phyloP scores from a whole-genome alignment of 768 basidiomycete species.

The Rhizopogon sp. region DNA sequence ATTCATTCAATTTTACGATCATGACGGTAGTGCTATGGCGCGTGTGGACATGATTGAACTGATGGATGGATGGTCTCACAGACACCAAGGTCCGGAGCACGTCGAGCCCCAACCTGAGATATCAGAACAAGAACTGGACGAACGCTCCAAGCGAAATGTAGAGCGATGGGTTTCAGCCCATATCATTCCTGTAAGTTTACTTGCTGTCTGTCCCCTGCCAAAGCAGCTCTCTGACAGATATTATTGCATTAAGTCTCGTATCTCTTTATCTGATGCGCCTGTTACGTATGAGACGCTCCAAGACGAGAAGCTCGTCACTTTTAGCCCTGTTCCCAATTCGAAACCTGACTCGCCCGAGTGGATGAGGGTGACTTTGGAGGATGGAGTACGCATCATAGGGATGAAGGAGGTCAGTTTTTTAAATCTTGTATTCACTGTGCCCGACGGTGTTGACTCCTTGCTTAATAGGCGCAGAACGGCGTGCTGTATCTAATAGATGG shows the following conservation, averaged over 20 bases:
- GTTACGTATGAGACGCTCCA: slow-evolving; percentile 54
- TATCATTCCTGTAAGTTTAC: slow-evolving; percentile 66
- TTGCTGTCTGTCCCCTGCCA: not conserved
- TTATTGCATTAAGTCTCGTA: slow-evolving; percentile 31
- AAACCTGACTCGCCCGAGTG: slow-evolving; percentile 44
- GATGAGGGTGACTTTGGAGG: slow-evolving; percentile 54
- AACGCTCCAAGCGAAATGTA: slow-evolving; percentile 58
- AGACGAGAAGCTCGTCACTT: slow-evolving; percentile 51
- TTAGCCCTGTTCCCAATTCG: slow-evolving; percentile 34
- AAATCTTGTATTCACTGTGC: not conserved
- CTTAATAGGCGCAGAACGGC: slow-evolving; percentile 36
- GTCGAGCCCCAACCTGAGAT: slow-evolving; percentile 46
- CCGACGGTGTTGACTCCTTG: not conserved
- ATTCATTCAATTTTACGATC: not conserved
- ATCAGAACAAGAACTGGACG: slow-evolving; percentile 63
- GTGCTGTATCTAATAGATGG: slow-evolving; percentile 40
- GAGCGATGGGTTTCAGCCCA: slow-evolving; percentile 80
- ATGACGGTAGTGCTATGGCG: not conserved
- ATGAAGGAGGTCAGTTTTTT: slow-evolving; percentile 53
- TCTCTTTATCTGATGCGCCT: slow-evolving; percentile 34
- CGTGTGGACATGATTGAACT: not conserved
- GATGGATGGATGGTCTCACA: slow-evolving; percentile 19
- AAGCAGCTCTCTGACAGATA: not conserved
- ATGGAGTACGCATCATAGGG: slow-evolving; percentile 47
- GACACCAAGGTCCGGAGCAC: slow-evolving; percentile 52